Evolutionary conservation across 352 stramenopile species (phyloP).

Genomic region (Plasmopara viticola): DNA sequence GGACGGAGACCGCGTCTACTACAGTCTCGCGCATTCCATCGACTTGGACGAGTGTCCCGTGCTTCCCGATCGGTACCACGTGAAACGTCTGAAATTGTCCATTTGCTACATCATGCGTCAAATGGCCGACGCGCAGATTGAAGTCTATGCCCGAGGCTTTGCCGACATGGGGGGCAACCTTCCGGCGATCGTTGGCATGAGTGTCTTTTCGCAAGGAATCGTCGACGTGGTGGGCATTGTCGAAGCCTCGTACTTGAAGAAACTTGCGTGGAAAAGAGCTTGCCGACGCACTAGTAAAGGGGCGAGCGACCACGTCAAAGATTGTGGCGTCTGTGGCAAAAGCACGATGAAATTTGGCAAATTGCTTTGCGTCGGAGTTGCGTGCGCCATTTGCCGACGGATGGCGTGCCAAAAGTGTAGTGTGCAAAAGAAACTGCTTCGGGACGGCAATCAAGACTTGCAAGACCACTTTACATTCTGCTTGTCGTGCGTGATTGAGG

Average conservation of each 20-base stretch:
- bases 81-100: slow-evolving; percentile 39
- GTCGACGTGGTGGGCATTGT: slow-evolving; percentile 29
- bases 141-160: slow-evolving; percentile 43
- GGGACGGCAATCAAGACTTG: slow-evolving; percentile 29
- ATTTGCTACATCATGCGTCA: slow-evolving; percentile 50
- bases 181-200: slow-evolving; percentile 23
- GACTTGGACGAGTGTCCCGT: slow-evolving; percentile 27
- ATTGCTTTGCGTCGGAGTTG: slow-evolving; percentile 10
- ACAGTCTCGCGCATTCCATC: slow-evolving; percentile 41
- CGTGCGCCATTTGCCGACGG: slow-evolving; percentile 37
- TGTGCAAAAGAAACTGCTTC: slow-evolving; percentile 41
- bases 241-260: slow-evolving; percentile 48
- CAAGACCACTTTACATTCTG: slow-evolving; percentile 30
- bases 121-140: slow-evolving; percentile 27
- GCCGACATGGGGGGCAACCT: slow-evolving; percentile 35
- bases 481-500: slow-evolving; percentile 44
- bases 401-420: slow-evolving; percentile 43
- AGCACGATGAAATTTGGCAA: not conserved
- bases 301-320: slow-evolving; percentile 4
- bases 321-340: slow-evolving; percentile 36
- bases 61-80: slow-evolving; percentile 21
- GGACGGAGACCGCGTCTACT: slow-evolving; percentile 36
- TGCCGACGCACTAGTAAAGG: slow-evolving; percentile 10
- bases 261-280: slow-evolving; percentile 36
- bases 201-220: slow-evolving; percentile 13